A percentile compares a stretch with the other conserved stretches of the same genome.
Evolutionary conservation across 495 filamentous ascomycete genomes (phyloP).

Genomic region (Penicillium goetzii): DNA sequence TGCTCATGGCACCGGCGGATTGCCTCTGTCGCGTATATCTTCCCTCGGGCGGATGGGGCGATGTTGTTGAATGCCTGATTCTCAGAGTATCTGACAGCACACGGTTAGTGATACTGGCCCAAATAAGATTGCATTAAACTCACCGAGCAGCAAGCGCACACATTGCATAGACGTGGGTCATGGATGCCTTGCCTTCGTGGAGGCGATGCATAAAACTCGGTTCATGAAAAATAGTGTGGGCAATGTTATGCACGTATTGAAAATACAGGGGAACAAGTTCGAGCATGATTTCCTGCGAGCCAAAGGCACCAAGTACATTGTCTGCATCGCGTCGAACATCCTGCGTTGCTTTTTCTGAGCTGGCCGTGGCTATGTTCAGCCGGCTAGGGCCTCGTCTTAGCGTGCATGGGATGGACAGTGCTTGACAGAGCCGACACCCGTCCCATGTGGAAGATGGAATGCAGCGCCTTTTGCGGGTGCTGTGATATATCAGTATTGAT

Average conservation of each 20-base stretch:
- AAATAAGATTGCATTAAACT: background rate
- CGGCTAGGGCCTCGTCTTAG: background rate
- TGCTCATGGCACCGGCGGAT: background rate
- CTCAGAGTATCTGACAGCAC: background rate
- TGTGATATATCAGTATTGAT: background rate
- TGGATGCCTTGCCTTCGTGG: background rate
- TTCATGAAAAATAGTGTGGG: background rate
- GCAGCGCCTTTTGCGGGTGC: background rate
- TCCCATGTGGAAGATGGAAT: background rate
- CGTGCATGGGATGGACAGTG: background rate
- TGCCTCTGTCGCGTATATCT: background rate
- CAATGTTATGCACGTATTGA: background rate
- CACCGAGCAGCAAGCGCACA: background rate
- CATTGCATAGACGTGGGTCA: background rate
- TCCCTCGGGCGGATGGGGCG: background rate
- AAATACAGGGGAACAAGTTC: slow-evolving; percentile 1
- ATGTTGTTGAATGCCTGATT: background rate
- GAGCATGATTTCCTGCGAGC: background rate
- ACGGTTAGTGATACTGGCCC: background rate
- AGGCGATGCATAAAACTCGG: background rate
- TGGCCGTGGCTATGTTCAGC: background rate
- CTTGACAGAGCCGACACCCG: background rate
- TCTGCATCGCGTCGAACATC: background rate
- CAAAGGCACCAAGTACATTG: background rate
- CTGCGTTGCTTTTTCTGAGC: background rate